phyloP scores from a whole-genome alignment of 805 yeast genomes.

The Saccharomyces mikatae region DNA sequence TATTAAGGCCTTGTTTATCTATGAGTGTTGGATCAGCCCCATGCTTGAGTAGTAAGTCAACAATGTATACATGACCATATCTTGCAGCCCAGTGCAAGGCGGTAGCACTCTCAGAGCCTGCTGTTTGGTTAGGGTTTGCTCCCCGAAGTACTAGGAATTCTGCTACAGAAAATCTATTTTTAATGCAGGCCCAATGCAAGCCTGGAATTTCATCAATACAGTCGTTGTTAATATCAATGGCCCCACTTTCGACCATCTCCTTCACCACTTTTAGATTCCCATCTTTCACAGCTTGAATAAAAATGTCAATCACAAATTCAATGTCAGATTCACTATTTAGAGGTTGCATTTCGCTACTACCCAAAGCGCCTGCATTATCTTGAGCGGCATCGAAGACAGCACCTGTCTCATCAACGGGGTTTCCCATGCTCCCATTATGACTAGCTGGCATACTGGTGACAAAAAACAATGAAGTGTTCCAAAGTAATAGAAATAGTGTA shows the following conservation, averaged over 20 bases:
- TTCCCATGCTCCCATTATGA: background rate
- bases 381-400: background rate
- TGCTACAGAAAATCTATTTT: constrained; percentile 58
- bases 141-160: constrained; percentile 53
- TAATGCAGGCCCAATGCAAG: constrained; percentile 86
- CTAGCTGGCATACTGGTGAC: background rate
- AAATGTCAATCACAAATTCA: background rate
- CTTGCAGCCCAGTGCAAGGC: constrained; percentile 90
- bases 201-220: constrained; percentile 41
- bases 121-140: constrained; percentile 53
- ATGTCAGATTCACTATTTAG: background rate
- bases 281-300: constrained; percentile 32
- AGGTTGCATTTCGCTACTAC: background rate
- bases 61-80: constrained; percentile 73
- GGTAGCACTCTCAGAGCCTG: constrained; percentile 72
- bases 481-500: background rate
- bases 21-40: constrained; percentile 56
- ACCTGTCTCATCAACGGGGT: background rate
- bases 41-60: constrained; percentile 51
- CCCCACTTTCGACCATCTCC: constrained; percentile 38
- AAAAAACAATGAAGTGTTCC: background rate
- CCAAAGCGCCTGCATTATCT: background rate
- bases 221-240: constrained; percentile 31
- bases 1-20: constrained; percentile 69
- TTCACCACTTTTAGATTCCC: constrained; percentile 50